A percentile compares a stretch with the other conserved stretches of the same genome.
These are phyloP conservation scores for Amanita fuliginea DNA, from an alignment of 768 basidiomycete genomes.

Conservation along the genomic window DNA sequence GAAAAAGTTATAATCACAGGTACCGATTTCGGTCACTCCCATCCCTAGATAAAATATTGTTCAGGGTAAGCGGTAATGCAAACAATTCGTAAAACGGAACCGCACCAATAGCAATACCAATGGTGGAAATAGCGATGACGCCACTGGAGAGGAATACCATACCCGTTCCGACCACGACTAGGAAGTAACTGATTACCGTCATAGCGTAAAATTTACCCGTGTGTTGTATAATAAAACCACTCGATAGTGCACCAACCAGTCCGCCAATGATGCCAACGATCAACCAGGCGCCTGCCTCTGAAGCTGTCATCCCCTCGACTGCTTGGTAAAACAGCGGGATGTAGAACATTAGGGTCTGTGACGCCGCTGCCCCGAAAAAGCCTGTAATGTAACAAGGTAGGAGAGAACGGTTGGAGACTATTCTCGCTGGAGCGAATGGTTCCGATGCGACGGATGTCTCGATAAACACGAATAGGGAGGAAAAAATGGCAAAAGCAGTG, in stretches of 20 bases:
- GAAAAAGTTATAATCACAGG: slow-evolving; percentile 18
- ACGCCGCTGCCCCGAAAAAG: slow-evolving; percentile 40
- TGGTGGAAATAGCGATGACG: slow-evolving; percentile 20
- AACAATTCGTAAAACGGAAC: neutral
- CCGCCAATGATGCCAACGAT: slow-evolving; percentile 35
- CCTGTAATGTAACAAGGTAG: slow-evolving; percentile 47
- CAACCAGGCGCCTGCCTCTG: slow-evolving; percentile 41
- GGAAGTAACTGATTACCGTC: slow-evolving; percentile 31
- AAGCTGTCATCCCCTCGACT: slow-evolving; percentile 34
- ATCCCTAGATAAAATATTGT: slow-evolving; percentile 17
- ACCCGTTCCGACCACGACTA: slow-evolving; percentile 27
- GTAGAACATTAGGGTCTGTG: slow-evolving; percentile 38
- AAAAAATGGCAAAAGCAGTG: slow-evolving; percentile 20
- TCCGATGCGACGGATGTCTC: slow-evolving; percentile 42
- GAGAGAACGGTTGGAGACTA: slow-evolving; percentile 37
- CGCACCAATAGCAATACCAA: slow-evolving; percentile 32
- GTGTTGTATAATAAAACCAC: slow-evolving; percentile 44
- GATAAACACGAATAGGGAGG: slow-evolving; percentile 29
- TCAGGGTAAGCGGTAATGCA: neutral
- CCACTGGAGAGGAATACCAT: slow-evolving; percentile 30
- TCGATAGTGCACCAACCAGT: slow-evolving; percentile 36
- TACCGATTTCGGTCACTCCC: slow-evolving; percentile 25
- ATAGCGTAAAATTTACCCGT: slow-evolving; percentile 47
- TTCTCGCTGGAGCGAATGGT: slow-evolving; percentile 47
- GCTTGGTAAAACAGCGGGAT: slow-evolving; percentile 50